Base-by-base conservation (phyloP, 768 basidiomycete species). In the Mycena leptocephala region DNA sequence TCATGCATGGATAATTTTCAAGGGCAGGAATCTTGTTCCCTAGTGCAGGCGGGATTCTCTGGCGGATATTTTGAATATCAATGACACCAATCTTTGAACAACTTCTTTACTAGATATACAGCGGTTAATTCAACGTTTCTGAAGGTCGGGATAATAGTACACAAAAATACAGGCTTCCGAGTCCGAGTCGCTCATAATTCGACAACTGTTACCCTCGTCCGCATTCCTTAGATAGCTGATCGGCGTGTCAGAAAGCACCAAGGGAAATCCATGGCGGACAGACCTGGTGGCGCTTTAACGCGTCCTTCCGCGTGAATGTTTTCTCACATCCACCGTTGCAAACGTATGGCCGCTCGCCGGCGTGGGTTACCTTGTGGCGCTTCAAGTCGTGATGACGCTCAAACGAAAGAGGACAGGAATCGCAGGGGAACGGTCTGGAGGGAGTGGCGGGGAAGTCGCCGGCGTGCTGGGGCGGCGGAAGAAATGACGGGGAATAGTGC, bases 281-380 rank as follows among this genome's bases (percentile, higher is more conserved):
- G 78, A 92, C 95, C 91, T 96, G 95, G 83, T 96, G 95, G 70
- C 95, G 91, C 86, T 95, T 96, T 81, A 96, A 85, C 11, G 95
- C 95, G 80, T 96, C 95, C 85, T 95, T 95, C 78, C 95, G 90
- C 43, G 95, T 96, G 82, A 96, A 96, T 3, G 95, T 95, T 88
- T 96, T 96, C 61, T 94, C 94, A 75, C 95, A 96, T 55, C 93
- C 94, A 20, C 94, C 95, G 78, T 95, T 95, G 84, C 95, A 96
- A 20, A 92, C 83, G 85, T 92, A 96, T 5, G 95, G 95, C 81
- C 95, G 95, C 84, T 96, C 95, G 51, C 95, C 95, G 10, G 92
- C 93, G 84, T 96, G 95, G 32, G 94, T 96, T 77, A 94, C 93
- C 78, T 92, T 89, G 85, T 96, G 95, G 39, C 95, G 91, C 81